Percentiles rank a stretch among this genome's conserved stretches.
Evolutionary conservation across 2,329 filamentous ascomycete species (phyloP).

Genomic region (Dothideomycetidae sp.): DNA sequence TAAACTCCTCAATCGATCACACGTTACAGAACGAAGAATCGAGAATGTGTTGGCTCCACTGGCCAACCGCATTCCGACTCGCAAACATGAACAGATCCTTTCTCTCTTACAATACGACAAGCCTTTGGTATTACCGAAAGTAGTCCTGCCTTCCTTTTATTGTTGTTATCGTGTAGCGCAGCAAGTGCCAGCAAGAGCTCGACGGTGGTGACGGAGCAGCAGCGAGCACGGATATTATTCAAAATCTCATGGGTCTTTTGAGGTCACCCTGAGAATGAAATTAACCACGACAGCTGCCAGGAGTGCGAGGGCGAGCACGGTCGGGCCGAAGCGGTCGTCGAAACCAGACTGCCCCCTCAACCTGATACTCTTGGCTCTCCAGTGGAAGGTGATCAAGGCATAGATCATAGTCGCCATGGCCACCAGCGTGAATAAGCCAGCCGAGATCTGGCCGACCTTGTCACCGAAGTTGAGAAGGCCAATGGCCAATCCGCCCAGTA

Average conservation of each 20-base stretch:
- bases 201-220: no score
- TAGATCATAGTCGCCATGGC: constrained; percentile 94
- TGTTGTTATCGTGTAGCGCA: no score
- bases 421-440: constrained; percentile 84
- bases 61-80: no score
- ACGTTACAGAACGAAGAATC: no score
- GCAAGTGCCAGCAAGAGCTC: no score
- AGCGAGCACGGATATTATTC: no score
- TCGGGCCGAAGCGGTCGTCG: constrained; percentile 90
- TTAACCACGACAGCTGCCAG: constrained; percentile 88
- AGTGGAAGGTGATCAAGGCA: constrained; percentile 88
- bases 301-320: constrained; percentile 72
- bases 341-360: constrained; percentile 87
- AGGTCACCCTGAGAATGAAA: constrained; percentile 64
- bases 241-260: not conserved
- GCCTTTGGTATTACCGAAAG: no score
- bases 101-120: no score
- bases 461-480: constrained; percentile 98
- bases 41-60: no score
- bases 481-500: constrained; percentile 89
- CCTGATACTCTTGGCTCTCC: constrained; percentile 85
- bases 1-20: no score
- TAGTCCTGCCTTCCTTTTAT: no score
- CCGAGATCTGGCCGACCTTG: constrained; percentile 81
- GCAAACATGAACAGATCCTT: no score